Conservation (phyloP, 371 early-diverging fungal species). For the Mucor indicus region DNA sequence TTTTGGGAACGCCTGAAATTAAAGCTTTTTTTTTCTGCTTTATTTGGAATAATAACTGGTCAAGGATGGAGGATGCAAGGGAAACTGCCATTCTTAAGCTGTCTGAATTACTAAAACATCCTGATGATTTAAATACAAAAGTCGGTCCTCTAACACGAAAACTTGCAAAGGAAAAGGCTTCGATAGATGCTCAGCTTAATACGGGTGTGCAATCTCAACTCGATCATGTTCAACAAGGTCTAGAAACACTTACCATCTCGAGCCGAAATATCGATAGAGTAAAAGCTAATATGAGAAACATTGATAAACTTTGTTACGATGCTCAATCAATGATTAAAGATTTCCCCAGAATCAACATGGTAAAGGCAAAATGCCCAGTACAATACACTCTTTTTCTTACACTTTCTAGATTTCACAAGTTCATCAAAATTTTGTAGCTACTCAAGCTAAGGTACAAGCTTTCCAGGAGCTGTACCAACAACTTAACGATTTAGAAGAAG, state of each 20-base stretch:
- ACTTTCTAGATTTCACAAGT: slow-evolving; percentile 76
- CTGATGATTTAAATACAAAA: slow-evolving; percentile 90
- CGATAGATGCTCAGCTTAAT: slow-evolving; percentile 93
- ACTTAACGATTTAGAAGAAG: slow-evolving; percentile 64
- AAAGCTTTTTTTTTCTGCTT: too few relatives aligned
- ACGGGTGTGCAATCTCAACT: slow-evolving; percentile 90
- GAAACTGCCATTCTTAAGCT: slow-evolving; percentile 51
- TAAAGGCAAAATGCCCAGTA: slow-evolving; percentile 9
- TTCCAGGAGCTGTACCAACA: slow-evolving; percentile 85
- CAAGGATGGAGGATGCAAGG: slow-evolving; percentile 49
- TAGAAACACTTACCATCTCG: slow-evolving; percentile 72
- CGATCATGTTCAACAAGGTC: slow-evolving; percentile 86
- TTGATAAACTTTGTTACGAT: slow-evolving; percentile 82
- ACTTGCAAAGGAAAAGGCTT: slow-evolving; percentile 85
- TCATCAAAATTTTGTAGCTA: slow-evolving; percentile 90
- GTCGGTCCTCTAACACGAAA: slow-evolving; percentile 75
- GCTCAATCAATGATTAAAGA: slow-evolving; percentile 83
- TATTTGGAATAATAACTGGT: background rate
- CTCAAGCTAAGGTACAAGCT: slow-evolving; percentile 79
- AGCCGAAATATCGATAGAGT: slow-evolving; percentile 66
- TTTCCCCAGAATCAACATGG: slow-evolving; percentile 86
- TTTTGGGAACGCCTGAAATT: too few relatives aligned
- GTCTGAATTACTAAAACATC: slow-evolving; percentile 75
- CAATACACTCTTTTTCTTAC: background rate
- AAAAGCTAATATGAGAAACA: slow-evolving; percentile 69